Conservation (phyloP, 2,329 filamentous ascomycete genomes). For the Botrytis pseudocinerea region DNA sequence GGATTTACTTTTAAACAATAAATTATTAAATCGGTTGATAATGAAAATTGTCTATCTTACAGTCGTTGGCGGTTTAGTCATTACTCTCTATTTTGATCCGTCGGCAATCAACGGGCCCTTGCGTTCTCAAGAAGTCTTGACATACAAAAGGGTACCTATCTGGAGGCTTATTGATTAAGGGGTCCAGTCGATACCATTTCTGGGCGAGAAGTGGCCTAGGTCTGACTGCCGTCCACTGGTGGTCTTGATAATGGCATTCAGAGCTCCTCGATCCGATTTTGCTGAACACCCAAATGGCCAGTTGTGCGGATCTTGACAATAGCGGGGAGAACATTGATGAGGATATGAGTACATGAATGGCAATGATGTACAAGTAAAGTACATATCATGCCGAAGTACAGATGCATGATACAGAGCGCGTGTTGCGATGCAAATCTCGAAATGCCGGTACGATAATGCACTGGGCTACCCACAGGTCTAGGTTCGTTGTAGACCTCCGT, state of each 20-base stretch:
- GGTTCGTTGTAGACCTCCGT: not conserved
- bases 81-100: not conserved
- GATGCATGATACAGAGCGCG: slow-evolving; percentile 2
- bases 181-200: not conserved
- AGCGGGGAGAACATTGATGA: not conserved
- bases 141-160: not conserved
- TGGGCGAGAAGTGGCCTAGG: not conserved
- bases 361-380: slow-evolving; percentile 1
- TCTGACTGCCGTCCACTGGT: not conserved
- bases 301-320: not conserved
- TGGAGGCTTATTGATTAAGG: not conserved
- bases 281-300: not conserved
- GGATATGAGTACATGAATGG: not conserved
- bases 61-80: not conserved
- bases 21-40: not conserved
- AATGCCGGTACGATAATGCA: slow-evolving; percentile 19
- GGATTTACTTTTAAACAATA: not conserved
- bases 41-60: not conserved
- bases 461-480: slow-evolving; percentile 5
- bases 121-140: slow-evolving; percentile 14
- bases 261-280: not conserved
- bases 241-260: not conserved
- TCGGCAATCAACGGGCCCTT: not conserved
- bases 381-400: slow-evolving; percentile 5
- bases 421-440: slow-evolving; percentile 12